Base-by-base conservation (phyloP, 306 rosid genomes). In the Medicago ruthenica region DNA sequence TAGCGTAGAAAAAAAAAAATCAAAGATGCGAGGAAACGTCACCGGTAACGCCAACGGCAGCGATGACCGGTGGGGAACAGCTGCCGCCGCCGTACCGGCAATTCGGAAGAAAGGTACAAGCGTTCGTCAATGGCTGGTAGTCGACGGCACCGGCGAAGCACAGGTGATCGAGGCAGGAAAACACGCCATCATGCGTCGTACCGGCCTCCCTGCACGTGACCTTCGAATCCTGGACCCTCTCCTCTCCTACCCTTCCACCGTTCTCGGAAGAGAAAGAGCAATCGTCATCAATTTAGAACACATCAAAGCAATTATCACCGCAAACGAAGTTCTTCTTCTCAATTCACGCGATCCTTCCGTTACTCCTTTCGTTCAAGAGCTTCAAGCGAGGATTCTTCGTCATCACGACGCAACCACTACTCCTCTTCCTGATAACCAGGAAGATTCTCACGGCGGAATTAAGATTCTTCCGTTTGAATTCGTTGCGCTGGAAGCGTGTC, bases 231-330 rank as follows among this genome's bases (percentile, higher is more conserved):
- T 95, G 0, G 98, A 95, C 62, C 99, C 97, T 36, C 84, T 92
- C 10, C 86, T 84, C 0, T 84, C 88, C 0, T 84, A 81, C 48
- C 88, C 88, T 12, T 84, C 88, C 0, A 81, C 85, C 4, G 55
- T 84, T 18, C 72, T 84, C 6, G 99, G 99, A 0, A 91, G 98
- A 42, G 97, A 95, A 87, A 72, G 84, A 63, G 99, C 98, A 1
- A 87, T 92, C n/a, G 98, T 92, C 7, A 95, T 95, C 39, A 95
- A 95, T 78, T 63, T 95, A 73, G 98, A 95, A 76, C 98, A 95
- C 76, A 95, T 95, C 79, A 95, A 95, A 47, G 99, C 99, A 51
- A 92, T 95, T 69, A 85, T 95, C 76, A 92, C 98, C 3, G 97
- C 99, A 3, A 89, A 92, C 8, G 97, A 95, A 48, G 97, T 95